phyloP scores from a whole-genome alignment of 1,284 basidiomycete species.

The Sporisorium iseilematis-ciliati region DNA sequence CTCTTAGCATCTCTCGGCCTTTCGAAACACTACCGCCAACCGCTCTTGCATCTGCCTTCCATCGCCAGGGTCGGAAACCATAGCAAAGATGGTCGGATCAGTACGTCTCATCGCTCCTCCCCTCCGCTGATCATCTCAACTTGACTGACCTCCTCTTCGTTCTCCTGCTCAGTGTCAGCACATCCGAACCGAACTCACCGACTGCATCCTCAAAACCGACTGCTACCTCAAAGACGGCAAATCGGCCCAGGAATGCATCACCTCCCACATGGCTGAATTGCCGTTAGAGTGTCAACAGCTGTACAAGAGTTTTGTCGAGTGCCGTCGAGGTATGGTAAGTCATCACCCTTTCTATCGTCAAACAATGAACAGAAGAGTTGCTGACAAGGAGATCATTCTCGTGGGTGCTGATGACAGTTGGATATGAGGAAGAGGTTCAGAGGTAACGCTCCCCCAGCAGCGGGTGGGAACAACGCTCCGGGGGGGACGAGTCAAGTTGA shows the following conservation, averaged over 20 bases:
- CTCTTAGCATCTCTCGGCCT: not conserved
- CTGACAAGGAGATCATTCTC: not conserved
- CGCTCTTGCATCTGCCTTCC: not conserved
- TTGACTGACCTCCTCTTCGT: not conserved
- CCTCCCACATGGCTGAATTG: conserved; percentile 51
- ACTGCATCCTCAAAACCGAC: conserved; percentile 52
- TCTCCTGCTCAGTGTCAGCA: conserved; percentile 39
- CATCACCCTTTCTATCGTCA: not conserved
- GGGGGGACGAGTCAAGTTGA: conserved; percentile 51
- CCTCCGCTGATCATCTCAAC: not conserved
- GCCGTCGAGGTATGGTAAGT: conserved; percentile 57
- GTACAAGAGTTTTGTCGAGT: conserved; percentile 60
- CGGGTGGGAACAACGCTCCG: conserved; percentile 36
- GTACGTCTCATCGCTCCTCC: conserved; percentile 11
- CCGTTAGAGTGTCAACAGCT: conserved; percentile 59
- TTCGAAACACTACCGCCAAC: no score
- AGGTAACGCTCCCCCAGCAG: conserved; percentile 52
- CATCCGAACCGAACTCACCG: conserved; percentile 55
- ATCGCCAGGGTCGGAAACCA: not conserved
- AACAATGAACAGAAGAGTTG: not conserved
- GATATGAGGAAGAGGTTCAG: conserved; percentile 61
- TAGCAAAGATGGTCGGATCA: conserved; percentile 38
- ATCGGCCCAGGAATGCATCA: conserved; percentile 56
- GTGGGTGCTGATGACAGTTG: conserved; percentile 31
- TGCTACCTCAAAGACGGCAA: conserved; percentile 52